Evolutionary conservation across 495 filamentous ascomycete genomes (phyloP).

Genomic region (Thermochaetoides thermophila): DNA sequence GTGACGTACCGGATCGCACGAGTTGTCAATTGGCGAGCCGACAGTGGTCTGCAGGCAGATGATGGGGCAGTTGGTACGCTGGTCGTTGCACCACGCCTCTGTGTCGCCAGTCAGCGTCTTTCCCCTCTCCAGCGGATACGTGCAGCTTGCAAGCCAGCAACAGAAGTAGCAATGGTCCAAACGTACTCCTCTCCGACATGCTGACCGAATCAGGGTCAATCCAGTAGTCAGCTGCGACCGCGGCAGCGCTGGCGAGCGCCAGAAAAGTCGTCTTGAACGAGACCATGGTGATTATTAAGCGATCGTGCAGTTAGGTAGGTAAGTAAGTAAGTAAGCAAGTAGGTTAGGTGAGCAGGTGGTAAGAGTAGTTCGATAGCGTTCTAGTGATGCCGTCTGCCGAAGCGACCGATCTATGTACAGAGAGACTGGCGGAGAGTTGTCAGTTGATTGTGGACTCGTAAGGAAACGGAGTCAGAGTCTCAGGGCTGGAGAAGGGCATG

Average conservation of each 20-base stretch:
- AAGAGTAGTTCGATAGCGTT: too few species aligned
- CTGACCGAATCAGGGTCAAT: conserved; percentile 49
- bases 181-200: conserved; percentile 26
- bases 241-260: conserved; percentile 30
- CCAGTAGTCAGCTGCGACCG: conserved; percentile 30
- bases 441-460: too few species aligned
- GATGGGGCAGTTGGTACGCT: conserved; percentile 54
- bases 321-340: too few species aligned
- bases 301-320: not conserved
- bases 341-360: too few species aligned
- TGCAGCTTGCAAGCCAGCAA: not conserved
- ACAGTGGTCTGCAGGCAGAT: conserved; percentile 58
- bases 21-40: conserved; percentile 40
- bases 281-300: conserved; percentile 31
- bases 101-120: not conserved
- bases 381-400: too few species aligned
- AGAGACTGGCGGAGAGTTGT: too few species aligned
- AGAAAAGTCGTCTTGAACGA: conserved; percentile 29
- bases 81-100: conserved; percentile 57
- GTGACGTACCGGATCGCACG: conserved; percentile 58
- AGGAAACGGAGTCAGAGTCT: too few species aligned
- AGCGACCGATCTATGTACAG: too few species aligned
- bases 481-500: too few species aligned
- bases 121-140: too few species aligned
- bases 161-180: conserved; percentile 1